These are phyloP conservation scores for Wallacemonas sp. DNA, from an alignment of 208 protist genomes.

Conservation along the genomic window DNA sequence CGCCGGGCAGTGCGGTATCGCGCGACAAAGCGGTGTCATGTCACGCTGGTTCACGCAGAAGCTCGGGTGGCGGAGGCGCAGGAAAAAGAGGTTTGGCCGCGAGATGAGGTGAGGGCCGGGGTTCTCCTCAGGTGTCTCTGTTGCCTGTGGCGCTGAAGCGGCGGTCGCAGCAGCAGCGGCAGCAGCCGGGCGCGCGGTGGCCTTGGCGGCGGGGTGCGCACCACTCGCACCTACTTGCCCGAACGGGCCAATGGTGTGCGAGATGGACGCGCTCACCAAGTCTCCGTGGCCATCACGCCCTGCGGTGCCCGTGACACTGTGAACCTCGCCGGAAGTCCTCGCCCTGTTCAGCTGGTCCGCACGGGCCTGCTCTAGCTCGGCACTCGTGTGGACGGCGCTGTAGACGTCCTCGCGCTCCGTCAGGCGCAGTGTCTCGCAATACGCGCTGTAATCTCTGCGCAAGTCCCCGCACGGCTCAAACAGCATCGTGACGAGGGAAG, in stretches of 20 bases:
- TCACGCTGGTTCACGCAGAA: constrained; percentile 89
- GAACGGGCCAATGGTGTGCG: background rate
- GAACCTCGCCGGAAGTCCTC: no score
- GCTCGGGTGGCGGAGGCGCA: constrained; percentile 64
- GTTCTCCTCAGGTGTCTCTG: background rate
- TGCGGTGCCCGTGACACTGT: background rate
- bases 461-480: constrained; percentile 88
- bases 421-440: constrained; percentile 75
- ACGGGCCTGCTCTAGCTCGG: constrained; percentile 10
- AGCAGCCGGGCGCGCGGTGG: background rate
- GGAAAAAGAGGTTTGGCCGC: constrained; percentile 40
- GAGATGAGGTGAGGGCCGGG: background rate
- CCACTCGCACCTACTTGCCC: no score
- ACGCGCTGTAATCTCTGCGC: constrained; percentile 83
- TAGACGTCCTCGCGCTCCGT: constrained; percentile 87
- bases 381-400: constrained; percentile 44
- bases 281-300: background rate
- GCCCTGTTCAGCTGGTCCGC: background rate
- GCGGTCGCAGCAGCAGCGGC: background rate
- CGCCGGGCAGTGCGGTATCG: constrained; percentile 81
- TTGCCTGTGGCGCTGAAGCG: background rate
- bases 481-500: constrained; percentile 41
- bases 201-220: no score
- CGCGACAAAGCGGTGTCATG: constrained; percentile 74
- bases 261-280: background rate